A percentile compares a stretch with the other conserved stretches of the same genome.
These are phyloP conservation scores for Boletus reticuloceps DNA, from an alignment of 768 basidiomycete genomes.

Conservation along the genomic window DNA sequence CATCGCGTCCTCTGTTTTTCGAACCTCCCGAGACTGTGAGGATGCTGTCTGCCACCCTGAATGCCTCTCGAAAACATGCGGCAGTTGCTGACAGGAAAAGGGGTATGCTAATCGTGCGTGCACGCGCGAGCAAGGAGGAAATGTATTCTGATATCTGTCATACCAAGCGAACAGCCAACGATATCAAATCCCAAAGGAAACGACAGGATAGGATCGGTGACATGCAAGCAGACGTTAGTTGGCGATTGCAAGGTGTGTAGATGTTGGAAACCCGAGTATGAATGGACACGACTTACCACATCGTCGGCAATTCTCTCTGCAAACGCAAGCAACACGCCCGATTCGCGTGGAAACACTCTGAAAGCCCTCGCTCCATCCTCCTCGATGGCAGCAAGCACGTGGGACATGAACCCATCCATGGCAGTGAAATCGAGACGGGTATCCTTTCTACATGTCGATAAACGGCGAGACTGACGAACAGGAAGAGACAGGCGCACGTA, in stretches of 20 bases:
- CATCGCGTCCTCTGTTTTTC: not conserved
- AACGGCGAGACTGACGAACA: not conserved
- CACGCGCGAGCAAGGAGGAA: slow-evolving; percentile 68
- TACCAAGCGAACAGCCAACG: too few species aligned
- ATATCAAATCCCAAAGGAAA: too few species aligned
- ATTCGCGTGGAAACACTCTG: slow-evolving; percentile 79
- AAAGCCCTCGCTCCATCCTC: slow-evolving; percentile 81
- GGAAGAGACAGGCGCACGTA: slow-evolving; percentile 45
- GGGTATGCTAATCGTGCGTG: slow-evolving; percentile 69
- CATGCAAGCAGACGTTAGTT: not conserved
- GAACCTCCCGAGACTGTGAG: slow-evolving; percentile 46
- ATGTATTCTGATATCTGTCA: slow-evolving; percentile 85
- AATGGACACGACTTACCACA: slow-evolving; percentile 55
- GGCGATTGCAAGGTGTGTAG: too few species aligned
- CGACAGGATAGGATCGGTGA: not conserved
- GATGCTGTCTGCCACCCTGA: slow-evolving; percentile 79
- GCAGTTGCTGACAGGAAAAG: slow-evolving; percentile 83
- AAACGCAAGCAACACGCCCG: slow-evolving; percentile 77
- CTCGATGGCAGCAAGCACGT: slow-evolving; percentile 58
- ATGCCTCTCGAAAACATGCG: slow-evolving; percentile 86
- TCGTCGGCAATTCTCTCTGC: slow-evolving; percentile 82
- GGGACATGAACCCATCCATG: slow-evolving; percentile 89
- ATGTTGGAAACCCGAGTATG: not conserved
- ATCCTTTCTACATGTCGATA: slow-evolving; percentile 39
- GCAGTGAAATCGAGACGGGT: slow-evolving; percentile 78